Percentiles rank a stretch among this genome's conserved stretches.
phyloP scores from a whole-genome alignment of 305 asterid genomes.

The Plantago coronopus region DNA sequence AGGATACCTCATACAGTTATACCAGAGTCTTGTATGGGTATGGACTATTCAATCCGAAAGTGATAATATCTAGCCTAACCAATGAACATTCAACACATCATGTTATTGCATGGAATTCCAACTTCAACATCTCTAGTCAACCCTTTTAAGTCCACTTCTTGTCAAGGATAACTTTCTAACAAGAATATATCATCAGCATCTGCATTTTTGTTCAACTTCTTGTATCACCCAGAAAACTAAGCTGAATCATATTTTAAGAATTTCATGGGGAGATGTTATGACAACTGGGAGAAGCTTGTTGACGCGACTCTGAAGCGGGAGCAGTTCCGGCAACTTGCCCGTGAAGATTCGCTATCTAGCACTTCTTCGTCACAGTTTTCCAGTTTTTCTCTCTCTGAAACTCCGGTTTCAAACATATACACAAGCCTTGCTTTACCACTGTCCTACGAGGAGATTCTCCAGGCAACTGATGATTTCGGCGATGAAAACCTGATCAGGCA shows the following conservation, averaged over 20 bases:
- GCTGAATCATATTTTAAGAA: not conserved
- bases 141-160: too few species aligned
- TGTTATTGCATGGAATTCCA: too few species aligned
- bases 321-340: constrained; percentile 11
- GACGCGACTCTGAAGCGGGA: constrained; percentile 21
- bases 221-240: too few species aligned
- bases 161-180: too few species aligned
- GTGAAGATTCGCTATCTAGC: constrained; percentile 9
- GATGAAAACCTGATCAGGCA: constrained; percentile 43
- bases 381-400: not conserved
- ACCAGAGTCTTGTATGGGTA: too few species aligned
- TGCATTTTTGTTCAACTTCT: not conserved
- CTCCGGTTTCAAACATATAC: not conserved
- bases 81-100: too few species aligned
- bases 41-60: too few species aligned
- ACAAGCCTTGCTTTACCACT: not conserved
- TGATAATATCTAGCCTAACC: too few species aligned
- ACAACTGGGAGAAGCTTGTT: constrained; percentile 24
- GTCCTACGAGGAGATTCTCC: constrained; percentile 27
- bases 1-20: too few species aligned
- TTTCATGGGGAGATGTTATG: not conserved
- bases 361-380: not conserved
- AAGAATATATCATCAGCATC: not conserved
- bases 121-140: not conserved
- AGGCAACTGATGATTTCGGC: constrained; percentile 51